A percentile compares a stretch with the other conserved stretches of the same genome.
These are phyloP conservation scores for Mycena latifolia DNA, from an alignment of 768 basidiomycete genomes.

Conservation along the genomic window DNA sequence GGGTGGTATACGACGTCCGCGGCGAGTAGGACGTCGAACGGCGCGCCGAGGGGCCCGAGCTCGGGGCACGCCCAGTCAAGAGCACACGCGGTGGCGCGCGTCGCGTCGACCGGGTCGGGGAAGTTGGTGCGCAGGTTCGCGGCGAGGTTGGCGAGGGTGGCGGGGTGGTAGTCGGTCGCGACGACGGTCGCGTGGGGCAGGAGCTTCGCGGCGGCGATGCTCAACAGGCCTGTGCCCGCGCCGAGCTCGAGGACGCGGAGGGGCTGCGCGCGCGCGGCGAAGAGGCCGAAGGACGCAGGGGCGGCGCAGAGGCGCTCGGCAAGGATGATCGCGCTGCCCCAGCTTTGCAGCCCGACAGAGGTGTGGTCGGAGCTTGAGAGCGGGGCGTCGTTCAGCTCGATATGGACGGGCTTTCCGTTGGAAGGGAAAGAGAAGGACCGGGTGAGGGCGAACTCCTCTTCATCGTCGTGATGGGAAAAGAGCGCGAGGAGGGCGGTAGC, in stretches of 20 bases:
- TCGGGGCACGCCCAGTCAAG: slow-evolving; percentile 74
- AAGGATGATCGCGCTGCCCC: slow-evolving; percentile 83
- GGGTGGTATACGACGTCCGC: slow-evolving; percentile 87
- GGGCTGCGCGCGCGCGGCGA: slow-evolving; percentile 26
- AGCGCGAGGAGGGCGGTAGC: slow-evolving; percentile 69
- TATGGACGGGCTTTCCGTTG: slow-evolving; percentile 45
- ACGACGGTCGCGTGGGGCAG: slow-evolving; percentile 55
- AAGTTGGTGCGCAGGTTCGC: slow-evolving; percentile 71
- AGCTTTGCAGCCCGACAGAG: slow-evolving; percentile 86
- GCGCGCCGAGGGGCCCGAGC: slow-evolving; percentile 42
- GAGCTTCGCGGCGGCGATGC: slow-evolving; percentile 71
- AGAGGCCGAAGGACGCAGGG: slow-evolving; percentile 56
- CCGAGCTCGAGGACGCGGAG: slow-evolving; percentile 82
- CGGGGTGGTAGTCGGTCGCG: slow-evolving; percentile 84
- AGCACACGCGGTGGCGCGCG: slow-evolving; percentile 55
- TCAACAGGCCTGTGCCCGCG: slow-evolving; percentile 87
- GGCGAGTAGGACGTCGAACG: slow-evolving; percentile 80
- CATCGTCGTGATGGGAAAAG: slow-evolving; percentile 59
- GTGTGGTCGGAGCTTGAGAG: slow-evolving; percentile 77
- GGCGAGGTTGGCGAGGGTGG: slow-evolving; percentile 77
- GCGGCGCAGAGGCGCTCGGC: slow-evolving; percentile 69
- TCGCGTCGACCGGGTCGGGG: slow-evolving; percentile 31
- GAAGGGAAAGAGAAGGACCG: slow-evolving; percentile 66
- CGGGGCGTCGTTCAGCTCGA: slow-evolving; percentile 80
- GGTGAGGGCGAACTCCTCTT: slow-evolving; percentile 56